These are phyloP conservation scores for Coniochaeta sp. DNA, from an alignment of 2,329 filamentous ascomycete genomes.

Conservation along the genomic window DNA sequence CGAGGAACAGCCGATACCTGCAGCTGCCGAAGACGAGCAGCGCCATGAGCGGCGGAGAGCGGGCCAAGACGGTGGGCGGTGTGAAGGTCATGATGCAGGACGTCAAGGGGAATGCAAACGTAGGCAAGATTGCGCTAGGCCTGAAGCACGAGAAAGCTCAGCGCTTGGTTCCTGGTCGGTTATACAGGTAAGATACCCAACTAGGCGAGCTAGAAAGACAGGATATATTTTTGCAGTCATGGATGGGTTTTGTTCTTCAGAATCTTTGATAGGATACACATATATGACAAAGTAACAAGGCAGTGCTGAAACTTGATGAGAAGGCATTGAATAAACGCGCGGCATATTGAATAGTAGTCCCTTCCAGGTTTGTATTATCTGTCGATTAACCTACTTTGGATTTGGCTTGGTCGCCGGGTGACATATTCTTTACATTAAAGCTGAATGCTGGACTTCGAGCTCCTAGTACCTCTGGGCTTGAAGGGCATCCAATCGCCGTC, in stretches of 20 bases:
- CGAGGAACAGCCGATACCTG: conserved; percentile 9
- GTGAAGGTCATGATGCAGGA: conserved; percentile 12
- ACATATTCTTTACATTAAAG: too few species aligned
- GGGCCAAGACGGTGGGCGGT: conserved; percentile 8
- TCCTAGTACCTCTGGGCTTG: too few species aligned
- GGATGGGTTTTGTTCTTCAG: background rate
- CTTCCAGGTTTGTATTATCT: too few species aligned
- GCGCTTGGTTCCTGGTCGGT: conserved; percentile 4
- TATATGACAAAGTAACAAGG: background rate
- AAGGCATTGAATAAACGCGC: background rate
- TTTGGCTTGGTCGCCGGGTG: too few species aligned
- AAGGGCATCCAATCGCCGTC: too few species aligned
- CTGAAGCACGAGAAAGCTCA: conserved; percentile 8
- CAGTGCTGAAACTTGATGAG: background rate
- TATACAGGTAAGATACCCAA: conserved; percentile 1
- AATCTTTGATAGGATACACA: background rate
- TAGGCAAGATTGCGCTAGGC: conserved; percentile 10
- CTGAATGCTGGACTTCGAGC: too few species aligned
- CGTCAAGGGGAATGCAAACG: conserved; percentile 6
- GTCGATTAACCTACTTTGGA: too few species aligned
- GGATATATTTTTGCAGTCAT: background rate
- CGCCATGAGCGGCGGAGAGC: conserved; percentile 8
- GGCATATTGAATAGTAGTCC: background rate
- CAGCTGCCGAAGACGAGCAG: conserved; percentile 10
- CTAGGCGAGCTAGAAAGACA: background rate